Base-by-base conservation (phyloP, 2,329 filamentous ascomycete species). In the Aspergillus sp. region DNA sequence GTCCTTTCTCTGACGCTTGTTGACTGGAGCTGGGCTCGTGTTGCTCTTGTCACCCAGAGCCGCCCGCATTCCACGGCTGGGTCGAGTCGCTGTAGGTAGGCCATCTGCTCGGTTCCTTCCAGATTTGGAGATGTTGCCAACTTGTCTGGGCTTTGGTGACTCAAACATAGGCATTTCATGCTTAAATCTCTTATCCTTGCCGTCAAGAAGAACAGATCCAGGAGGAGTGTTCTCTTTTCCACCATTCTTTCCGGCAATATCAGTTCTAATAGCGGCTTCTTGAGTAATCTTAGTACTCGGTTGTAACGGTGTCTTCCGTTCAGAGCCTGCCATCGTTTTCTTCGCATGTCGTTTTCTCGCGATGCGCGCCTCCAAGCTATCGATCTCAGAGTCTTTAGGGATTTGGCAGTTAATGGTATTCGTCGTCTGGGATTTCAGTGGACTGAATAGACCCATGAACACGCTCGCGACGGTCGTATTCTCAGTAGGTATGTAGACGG, bases 151-250 rank as follows among this genome's bases (percentile, higher is more conserved):
- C 57, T 7, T 64, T 66, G 45, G 39, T 19, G 37, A 41, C 48
- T 60, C 46, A 41, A 46, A 41, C 33, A 51, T 30, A 41, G 49
- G 45, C 33, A 48, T 43, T 47, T 33, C 49, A 46, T 25, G 37
- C 38, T 53, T 51, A 23, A 37, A 43, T 20, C 37, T 41, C 27
- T 59, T 60, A 1, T 47, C 50, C 27, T 62, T 60, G 37, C 37
- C 37, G 3, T 19, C 37, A 42, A 47, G 33, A 12, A 56, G 19
- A 10, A 58, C 25, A 27, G 53, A 45, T 3, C 74, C 74, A 1
- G 80, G 81, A 12, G 80, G 80, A 4, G 82, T 58, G 52, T 84
- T 85, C 60, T 84, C 81, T 56, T 85, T 85, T 5, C 81, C 81
- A 4, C 73, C 74, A 30, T 78, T 77, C 43, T 72, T 72, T 20